Conservation (phyloP, 257 asterid genomes). For the Handroanthus guayacan region DNA sequence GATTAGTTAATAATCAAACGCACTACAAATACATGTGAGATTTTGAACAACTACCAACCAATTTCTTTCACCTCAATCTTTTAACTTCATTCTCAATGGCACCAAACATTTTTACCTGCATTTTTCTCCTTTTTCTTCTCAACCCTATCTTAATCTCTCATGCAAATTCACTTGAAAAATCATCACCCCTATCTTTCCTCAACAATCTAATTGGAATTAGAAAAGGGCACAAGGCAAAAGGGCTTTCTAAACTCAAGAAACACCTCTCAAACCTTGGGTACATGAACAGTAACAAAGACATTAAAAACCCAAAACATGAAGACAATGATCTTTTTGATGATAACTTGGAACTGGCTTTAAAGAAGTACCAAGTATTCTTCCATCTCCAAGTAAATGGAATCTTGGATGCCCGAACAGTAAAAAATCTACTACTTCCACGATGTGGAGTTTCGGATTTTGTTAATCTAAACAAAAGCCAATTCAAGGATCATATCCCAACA, state of each 20-base stretch:
- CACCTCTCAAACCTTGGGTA: conserved; percentile 23
- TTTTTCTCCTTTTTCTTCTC: no score
- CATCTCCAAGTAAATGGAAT: not conserved
- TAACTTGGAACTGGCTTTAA: conserved; percentile 8
- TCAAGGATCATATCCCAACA: not conserved
- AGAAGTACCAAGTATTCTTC: conserved; percentile 17
- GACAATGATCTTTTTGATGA: conserved; percentile 5
- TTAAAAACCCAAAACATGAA: not conserved
- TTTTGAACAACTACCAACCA: no score
- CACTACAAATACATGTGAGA: no score
- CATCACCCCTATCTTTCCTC: not conserved
- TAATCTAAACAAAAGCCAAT: not conserved
- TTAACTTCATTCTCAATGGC: no score
- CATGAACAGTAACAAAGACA: not conserved
- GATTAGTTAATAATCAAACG: no score
- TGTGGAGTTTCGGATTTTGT: conserved; percentile 25
- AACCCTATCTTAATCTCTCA: no score
- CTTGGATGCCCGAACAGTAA: conserved; percentile 23
- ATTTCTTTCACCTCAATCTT: no score
- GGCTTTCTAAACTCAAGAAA: conserved; percentile 5
- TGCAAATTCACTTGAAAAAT: not conserved
- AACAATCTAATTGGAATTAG: not conserved
- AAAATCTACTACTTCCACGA: conserved; percentile 10
- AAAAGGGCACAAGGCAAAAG: conserved; percentile 8
- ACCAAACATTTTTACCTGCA: no score